Evolutionary conservation across 495 filamentous ascomycete species (phyloP).

Genomic region (Pyrenula aspistea): DNA sequence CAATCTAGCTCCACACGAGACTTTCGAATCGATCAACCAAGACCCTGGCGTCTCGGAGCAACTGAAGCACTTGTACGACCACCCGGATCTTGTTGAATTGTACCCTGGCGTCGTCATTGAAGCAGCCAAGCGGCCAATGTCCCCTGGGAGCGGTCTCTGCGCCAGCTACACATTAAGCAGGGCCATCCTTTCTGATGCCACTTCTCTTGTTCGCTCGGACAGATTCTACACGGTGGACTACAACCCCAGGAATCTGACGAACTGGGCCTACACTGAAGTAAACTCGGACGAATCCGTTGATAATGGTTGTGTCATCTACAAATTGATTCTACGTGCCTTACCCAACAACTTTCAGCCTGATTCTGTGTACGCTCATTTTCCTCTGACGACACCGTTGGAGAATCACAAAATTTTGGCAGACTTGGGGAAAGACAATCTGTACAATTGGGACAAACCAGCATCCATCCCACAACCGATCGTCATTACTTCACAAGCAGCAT

Average conservation of each 20-base stretch:
- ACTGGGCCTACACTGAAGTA: conserved; percentile 57
- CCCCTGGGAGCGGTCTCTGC: conserved; percentile 69
- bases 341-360: conserved; percentile 45
- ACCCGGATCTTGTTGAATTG: conserved; percentile 68
- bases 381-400: conserved; percentile 42
- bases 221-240: conserved; percentile 74
- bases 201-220: conserved; percentile 75
- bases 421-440: conserved; percentile 32
- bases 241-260: conserved; percentile 64
- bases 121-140: conserved; percentile 59
- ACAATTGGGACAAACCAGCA: conserved; percentile 36
- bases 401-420: conserved; percentile 37
- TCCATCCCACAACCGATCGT: conserved; percentile 19
- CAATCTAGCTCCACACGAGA: conserved; percentile 57
- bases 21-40: conserved; percentile 76
- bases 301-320: conserved; percentile 48
- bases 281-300: conserved; percentile 35
- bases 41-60: conserved; percentile 62
- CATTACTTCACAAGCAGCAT: conserved; percentile 37
- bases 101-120: conserved; percentile 78
- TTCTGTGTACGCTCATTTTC: conserved; percentile 47
- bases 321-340: conserved; percentile 48
- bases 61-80: conserved; percentile 64
- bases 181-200: conserved; percentile 76
- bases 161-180: conserved; percentile 75